Percentiles rank a stretch among this genome's conserved stretches.
Conservation (phyloP, 306 rosid genomes). For the Macrotyloma uniflorum region DNA sequence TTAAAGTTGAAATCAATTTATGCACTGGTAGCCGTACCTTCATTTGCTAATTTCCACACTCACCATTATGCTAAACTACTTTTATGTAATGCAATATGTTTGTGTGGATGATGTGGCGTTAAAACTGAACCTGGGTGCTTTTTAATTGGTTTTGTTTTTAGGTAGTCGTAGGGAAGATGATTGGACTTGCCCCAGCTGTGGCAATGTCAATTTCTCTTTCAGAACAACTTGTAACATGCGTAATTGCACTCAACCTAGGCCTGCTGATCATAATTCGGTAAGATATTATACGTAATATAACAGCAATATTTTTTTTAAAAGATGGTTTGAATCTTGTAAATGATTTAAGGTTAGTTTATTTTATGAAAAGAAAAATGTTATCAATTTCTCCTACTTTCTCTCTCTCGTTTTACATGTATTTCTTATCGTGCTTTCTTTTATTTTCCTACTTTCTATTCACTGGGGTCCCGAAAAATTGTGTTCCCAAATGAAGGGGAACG, state of each 20-base stretch:
- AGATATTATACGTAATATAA: conserved; percentile 14
- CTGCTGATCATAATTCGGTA: conserved; percentile 92
- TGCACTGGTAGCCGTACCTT: background rate
- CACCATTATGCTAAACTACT: too few species aligned
- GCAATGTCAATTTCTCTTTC: conserved; percentile 96
- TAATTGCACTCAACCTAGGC: conserved; percentile 98
- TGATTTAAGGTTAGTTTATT: conserved; percentile 26
- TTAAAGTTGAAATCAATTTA: background rate
- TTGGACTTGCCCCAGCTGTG: conserved; percentile 99
- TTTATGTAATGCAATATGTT: background rate
- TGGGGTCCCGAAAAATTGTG: background rate
- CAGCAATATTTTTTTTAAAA: background rate
- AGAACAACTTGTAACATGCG: conserved; percentile 99
- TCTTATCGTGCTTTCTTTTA: background rate
- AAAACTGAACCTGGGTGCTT: background rate
- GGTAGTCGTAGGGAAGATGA: conserved; percentile 99
- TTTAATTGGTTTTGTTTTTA: conserved; percentile 43
- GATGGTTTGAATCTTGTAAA: background rate
- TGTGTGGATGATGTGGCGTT: background rate
- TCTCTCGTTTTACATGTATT: background rate
- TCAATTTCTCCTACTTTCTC: background rate
- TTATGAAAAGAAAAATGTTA: background rate
- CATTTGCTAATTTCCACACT: background rate
- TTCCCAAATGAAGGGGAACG: background rate
- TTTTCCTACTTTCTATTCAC: background rate